Conservation (phyloP, 495 filamentous ascomycete species). For the Aspergillus bridgeri region DNA sequence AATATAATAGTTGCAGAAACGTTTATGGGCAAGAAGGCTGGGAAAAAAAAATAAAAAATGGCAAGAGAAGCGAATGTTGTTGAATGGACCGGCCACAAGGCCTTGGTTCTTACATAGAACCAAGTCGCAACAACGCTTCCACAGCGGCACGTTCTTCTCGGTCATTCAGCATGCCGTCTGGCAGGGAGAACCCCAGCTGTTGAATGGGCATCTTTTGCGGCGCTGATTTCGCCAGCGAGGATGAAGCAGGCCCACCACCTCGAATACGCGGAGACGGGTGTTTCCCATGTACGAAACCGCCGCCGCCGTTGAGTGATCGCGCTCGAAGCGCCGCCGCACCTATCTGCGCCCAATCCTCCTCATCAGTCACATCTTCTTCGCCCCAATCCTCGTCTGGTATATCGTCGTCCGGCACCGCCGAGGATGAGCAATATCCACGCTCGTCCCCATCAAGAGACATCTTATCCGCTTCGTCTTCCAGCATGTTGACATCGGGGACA, state of each 20-base stretch:
- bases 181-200: conserved; percentile 29
- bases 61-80: conserved; percentile 9
- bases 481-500: conserved; percentile 58
- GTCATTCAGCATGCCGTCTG: conserved; percentile 36
- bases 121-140: conserved; percentile 78
- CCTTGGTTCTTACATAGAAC: conserved; percentile 68
- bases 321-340: conserved; percentile 81
- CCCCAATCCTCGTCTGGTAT: conserved; percentile 60
- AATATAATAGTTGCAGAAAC: conserved; percentile 13
- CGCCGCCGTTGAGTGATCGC: conserved; percentile 52
- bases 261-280: conserved; percentile 18
- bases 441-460: conserved; percentile 88
- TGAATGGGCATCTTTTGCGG: conserved; percentile 38
- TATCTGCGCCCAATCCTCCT: conserved; percentile 93
- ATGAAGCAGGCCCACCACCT: conserved; percentile 35
- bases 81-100: conserved; percentile 20
- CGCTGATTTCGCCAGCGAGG: conserved; percentile 36
- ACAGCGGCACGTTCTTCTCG: conserved; percentile 79
- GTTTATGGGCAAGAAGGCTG: background rate
- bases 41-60: background rate
- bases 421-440: conserved; percentile 64
- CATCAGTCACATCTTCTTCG: conserved; percentile 86
- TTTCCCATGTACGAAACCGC: conserved; percentile 31
- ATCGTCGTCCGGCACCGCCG: conserved; percentile 67
- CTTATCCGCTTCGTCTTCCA: conserved; percentile 87